These are phyloP conservation scores for Senna siamea DNA, from an alignment of 306 rosid genomes.

Conservation along the genomic window DNA sequence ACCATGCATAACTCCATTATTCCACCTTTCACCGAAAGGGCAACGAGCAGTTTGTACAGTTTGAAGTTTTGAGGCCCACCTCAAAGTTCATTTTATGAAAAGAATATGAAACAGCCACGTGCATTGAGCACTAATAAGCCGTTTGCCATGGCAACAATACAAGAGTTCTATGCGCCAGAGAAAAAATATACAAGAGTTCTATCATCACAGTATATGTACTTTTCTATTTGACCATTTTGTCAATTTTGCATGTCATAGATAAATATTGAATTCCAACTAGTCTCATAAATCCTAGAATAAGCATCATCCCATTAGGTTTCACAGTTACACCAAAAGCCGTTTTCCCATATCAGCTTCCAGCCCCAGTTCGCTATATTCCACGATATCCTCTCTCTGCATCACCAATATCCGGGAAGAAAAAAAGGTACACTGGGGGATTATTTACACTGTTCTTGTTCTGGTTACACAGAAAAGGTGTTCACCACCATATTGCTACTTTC, in stretches of 20 bases:
- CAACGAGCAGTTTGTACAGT: constrained; percentile 6
- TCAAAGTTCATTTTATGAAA: constrained; percentile 6
- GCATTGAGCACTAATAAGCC: constrained; percentile 22
- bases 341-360: neutral
- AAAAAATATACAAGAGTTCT: neutral
- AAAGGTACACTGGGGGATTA: no score
- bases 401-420: no score
- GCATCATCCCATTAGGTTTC: neutral
- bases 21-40: constrained; percentile 35
- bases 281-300: neutral
- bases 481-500: neutral
- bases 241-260: neutral
- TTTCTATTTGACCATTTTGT: neutral
- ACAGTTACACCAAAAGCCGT: neutral
- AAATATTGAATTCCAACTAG: neutral
- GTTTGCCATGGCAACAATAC: neutral
- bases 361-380: neutral
- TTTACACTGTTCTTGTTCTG: no score
- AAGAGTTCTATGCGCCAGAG: neutral
- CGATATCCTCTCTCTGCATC: neutral
- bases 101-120: constrained; percentile 17
- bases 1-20: constrained; percentile 11
- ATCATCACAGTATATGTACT: neutral
- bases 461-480: neutral
- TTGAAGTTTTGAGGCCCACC: constrained; percentile 38